Evolutionary conservation across 352 stramenopile species (phyloP).

Genomic region (Phytophthora litchii): DNA sequence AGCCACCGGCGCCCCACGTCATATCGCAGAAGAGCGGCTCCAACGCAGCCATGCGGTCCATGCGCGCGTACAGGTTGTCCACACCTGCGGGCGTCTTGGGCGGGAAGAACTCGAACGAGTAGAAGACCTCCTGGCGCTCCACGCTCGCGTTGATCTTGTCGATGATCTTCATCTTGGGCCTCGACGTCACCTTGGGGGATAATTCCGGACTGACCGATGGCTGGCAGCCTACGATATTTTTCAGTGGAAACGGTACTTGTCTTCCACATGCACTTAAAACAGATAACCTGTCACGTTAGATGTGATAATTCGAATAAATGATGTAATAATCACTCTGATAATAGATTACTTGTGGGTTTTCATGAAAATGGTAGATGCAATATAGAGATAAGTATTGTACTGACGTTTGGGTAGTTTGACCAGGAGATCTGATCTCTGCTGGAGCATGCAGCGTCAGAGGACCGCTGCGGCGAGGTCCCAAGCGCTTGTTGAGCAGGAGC

Average conservation of each 20-base stretch:
- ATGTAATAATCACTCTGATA: too few relatives aligned
- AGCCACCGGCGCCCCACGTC: conserved; percentile 98
- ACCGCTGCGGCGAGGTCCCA: conserved; percentile 15
- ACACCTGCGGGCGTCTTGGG: conserved; percentile 96
- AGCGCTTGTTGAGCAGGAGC: conserved; percentile 11
- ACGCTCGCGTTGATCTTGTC: conserved; percentile 89
- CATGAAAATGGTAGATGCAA: too few relatives aligned
- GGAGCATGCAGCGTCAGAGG: conserved; percentile 14
- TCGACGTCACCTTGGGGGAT: not conserved
- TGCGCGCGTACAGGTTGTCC: conserved; percentile 97
- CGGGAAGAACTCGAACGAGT: conserved; percentile 99
- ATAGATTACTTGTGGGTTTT: too few relatives aligned
- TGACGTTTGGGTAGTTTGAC: not conserved
- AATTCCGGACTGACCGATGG: conserved; percentile 32
- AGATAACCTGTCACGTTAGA: not conserved
- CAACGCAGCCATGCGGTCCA: conserved; percentile 95
- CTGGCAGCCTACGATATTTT: conserved; percentile 5
- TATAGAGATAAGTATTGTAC: not conserved
- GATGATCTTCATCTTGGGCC: conserved; percentile 81
- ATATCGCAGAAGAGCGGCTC: conserved; percentile 98
- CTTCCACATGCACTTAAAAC: not conserved
- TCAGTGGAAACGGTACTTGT: not conserved
- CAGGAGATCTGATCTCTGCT: conserved; percentile 19
- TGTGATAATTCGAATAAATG: too few relatives aligned
- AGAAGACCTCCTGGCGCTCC: conserved; percentile 87